A percentile compares a stretch with the other conserved stretches of the same genome.
These are phyloP conservation scores for Sphagnum contortum DNA, from an alignment of 225 moss, liverwort and hornwort species.

Conservation along the genomic window DNA sequence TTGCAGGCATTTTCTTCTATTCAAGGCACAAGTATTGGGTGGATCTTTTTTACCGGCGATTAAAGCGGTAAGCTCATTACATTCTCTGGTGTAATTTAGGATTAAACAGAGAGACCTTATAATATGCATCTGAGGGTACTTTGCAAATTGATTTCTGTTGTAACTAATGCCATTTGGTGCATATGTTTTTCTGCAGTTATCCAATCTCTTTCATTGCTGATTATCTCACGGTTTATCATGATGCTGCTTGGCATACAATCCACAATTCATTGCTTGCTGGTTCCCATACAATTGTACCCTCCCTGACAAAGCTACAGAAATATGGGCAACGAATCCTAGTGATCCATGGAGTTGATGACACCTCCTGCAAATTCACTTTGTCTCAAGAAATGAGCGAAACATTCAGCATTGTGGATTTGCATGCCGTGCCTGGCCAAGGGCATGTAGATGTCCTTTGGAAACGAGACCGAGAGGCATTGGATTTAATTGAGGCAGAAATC, in stretches of 20 bases:
- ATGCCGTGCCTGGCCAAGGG: conserved; percentile 26
- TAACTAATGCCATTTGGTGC: too few species aligned
- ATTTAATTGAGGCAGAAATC: conserved; percentile 39
- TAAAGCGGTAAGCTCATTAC: conserved; percentile 21
- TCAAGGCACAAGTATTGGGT: conserved; percentile 52
- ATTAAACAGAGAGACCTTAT: too few species aligned
- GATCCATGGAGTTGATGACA: conserved; percentile 58
- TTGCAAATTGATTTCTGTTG: too few species aligned
- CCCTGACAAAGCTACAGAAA: conserved; percentile 42
- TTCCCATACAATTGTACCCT: conserved; percentile 45
- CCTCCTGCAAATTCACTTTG: conserved; percentile 43
- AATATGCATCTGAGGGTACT: too few species aligned
- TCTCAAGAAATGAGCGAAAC: conserved; percentile 41
- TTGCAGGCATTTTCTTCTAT: conserved; percentile 39
- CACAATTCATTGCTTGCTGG: conserved; percentile 57
- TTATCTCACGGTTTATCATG: conserved; percentile 59
- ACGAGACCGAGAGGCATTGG: conserved; percentile 38
- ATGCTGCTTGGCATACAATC: conserved; percentile 65
- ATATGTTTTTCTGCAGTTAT: conserved; percentile 23
- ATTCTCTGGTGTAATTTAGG: neutral
- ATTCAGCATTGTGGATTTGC: conserved; percentile 40
- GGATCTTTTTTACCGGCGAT: conserved; percentile 30
- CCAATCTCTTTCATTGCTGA: conserved; percentile 51
- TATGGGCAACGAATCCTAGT: conserved; percentile 34
- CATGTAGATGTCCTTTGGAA: conserved; percentile 64